phyloP scores from a whole-genome alignment of 805 yeast species.

The Starmerella davenportii region DNA sequence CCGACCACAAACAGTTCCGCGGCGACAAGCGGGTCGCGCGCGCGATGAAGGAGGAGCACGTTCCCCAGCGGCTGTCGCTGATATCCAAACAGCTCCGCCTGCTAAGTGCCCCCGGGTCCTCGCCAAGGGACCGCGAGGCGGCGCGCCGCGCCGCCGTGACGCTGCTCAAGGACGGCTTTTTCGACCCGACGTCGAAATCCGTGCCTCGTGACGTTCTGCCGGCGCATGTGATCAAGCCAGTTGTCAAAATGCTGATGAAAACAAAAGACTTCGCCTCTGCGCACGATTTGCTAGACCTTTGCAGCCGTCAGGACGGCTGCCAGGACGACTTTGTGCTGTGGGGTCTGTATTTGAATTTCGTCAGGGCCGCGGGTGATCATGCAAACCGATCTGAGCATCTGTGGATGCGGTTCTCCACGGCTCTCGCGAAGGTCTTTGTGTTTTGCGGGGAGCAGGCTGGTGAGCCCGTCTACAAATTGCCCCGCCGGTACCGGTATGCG shows the following conservation, averaged over 20 bases:
- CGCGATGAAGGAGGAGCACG: constrained; percentile 10
- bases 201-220: constrained; percentile 20
- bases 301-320: background rate
- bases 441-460: background rate
- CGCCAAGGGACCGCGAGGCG: background rate
- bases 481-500: constrained; percentile 9
- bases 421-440: constrained; percentile 1
- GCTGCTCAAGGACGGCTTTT: constrained; percentile 12
- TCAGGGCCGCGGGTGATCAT: background rate
- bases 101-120: constrained; percentile 9
- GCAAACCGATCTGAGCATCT: background rate
- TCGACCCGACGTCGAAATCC: constrained; percentile 16
- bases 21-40: constrained; percentile 10
- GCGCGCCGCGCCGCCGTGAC: constrained; percentile 7
- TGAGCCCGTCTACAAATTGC: constrained; percentile 6
- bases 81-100: constrained; percentile 17
- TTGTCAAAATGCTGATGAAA: constrained; percentile 14
- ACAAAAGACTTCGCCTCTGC: constrained; percentile 10
- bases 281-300: constrained; percentile 9
- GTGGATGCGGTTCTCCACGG: background rate
- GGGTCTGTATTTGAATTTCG: background rate
- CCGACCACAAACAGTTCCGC: constrained; percentile 5
- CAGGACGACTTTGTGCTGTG: background rate
- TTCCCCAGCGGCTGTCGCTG: constrained; percentile 13
- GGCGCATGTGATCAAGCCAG: constrained; percentile 15